A percentile compares a stretch with the other conserved stretches of the same genome.
Conservation (phyloP, 1,284 basidiomycete species). For the Rhodotorula sp. region DNA sequence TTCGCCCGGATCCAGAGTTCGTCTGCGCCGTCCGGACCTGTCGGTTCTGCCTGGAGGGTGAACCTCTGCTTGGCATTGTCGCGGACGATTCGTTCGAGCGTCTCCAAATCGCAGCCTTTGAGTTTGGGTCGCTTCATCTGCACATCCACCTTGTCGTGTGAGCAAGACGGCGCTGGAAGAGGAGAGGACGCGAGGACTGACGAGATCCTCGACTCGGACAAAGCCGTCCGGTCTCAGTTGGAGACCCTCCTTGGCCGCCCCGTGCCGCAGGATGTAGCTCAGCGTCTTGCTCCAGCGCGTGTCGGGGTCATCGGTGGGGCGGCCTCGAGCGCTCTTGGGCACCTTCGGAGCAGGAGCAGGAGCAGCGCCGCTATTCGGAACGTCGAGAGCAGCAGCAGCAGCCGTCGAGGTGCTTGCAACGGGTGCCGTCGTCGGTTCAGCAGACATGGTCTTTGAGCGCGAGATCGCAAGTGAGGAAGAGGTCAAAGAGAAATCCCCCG, state of each 20-base stretch:
- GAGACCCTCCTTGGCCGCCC: slow-evolving; percentile 71
- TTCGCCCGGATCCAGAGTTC: slow-evolving; percentile 86
- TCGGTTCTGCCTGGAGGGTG: slow-evolving; percentile 59
- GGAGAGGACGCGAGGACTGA: slow-evolving; percentile 51
- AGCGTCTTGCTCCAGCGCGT: slow-evolving; percentile 69
- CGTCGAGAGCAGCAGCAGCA: not conserved
- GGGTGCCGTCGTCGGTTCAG: slow-evolving; percentile 2
- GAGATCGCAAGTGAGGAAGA: not conserved
- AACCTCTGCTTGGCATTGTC: slow-evolving; percentile 76
- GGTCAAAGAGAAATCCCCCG: no score
- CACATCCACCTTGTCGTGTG: slow-evolving; percentile 2
- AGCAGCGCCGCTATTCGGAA: not conserved
- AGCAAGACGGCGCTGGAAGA: not conserved
- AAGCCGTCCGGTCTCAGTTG: slow-evolving; percentile 75
- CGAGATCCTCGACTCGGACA: slow-evolving; percentile 68
- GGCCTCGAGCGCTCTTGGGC: slow-evolving; percentile 40
- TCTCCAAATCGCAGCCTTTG: slow-evolving; percentile 57
- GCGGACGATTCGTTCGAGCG: slow-evolving; percentile 68
- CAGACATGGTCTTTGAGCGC: slow-evolving; percentile 4
- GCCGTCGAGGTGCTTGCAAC: slow-evolving; percentile 1
- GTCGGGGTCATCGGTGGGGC: slow-evolving; percentile 52
- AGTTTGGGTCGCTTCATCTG: slow-evolving; percentile 61
- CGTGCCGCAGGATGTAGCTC: slow-evolving; percentile 80
- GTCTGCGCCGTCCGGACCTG: slow-evolving; percentile 44
- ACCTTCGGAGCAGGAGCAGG: slow-evolving; percentile 9